Conservation (phyloP, 2,329 filamentous ascomycete species). For the Colletotrichum sp. region DNA sequence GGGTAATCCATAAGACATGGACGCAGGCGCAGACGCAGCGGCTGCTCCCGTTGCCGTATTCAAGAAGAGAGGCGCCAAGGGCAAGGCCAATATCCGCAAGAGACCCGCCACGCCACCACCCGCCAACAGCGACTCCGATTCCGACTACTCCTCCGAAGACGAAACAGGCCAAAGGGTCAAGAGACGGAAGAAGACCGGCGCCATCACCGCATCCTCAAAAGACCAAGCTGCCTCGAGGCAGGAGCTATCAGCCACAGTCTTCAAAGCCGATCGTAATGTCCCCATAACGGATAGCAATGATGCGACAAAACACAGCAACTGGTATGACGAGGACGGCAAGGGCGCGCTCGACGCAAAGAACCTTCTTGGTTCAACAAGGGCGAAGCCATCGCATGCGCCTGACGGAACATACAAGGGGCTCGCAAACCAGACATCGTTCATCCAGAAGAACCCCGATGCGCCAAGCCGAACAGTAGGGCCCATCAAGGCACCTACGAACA, state of each 20-base stretch:
- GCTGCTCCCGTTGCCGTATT: slow-evolving; percentile 68
- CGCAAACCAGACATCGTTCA: slow-evolving; percentile 75
- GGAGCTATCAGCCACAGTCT: slow-evolving; percentile 57
- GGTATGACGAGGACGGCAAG: slow-evolving; percentile 79
- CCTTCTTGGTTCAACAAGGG: slow-evolving; percentile 62
- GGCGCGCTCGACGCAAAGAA: slow-evolving; percentile 54
- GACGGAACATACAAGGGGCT: slow-evolving; percentile 81
- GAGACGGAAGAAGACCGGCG: slow-evolving; percentile 71
- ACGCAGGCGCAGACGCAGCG: slow-evolving; percentile 6
- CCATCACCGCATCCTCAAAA: slow-evolving; percentile 69
- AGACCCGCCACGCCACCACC: slow-evolving; percentile 79
- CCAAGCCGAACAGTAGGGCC: slow-evolving; percentile 77
- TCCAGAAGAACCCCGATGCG: slow-evolving; percentile 81
- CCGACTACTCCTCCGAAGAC: slow-evolving; percentile 74
- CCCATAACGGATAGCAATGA: slow-evolving; percentile 76
- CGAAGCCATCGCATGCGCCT: slow-evolving; percentile 25
- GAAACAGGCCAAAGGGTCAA: slow-evolving; percentile 81
- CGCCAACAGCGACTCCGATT: slow-evolving; percentile 63
- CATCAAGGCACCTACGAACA: slow-evolving; percentile 85
- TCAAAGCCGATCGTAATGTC: slow-evolving; percentile 65
- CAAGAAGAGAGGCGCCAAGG: slow-evolving; percentile 84
- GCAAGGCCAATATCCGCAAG: slow-evolving; percentile 80
- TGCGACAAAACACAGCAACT: slow-evolving; percentile 87
- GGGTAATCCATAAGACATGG: background rate
- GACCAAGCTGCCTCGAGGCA: slow-evolving; percentile 42